These are phyloP conservation scores for Bipolaris gigantea DNA, from an alignment of 2,329 filamentous ascomycete genomes.

Conservation along the genomic window DNA sequence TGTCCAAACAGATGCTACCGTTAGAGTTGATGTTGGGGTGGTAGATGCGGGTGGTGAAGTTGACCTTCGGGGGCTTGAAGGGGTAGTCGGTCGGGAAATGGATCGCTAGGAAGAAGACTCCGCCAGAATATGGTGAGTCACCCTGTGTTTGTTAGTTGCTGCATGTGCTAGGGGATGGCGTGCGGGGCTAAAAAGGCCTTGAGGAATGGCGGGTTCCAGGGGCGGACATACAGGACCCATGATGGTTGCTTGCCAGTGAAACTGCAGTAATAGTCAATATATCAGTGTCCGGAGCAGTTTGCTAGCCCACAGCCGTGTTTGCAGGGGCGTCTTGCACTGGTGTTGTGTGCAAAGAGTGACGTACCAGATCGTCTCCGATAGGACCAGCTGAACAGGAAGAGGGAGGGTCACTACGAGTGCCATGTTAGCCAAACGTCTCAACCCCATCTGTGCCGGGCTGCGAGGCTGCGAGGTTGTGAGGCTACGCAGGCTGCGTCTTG, in stretches of 20 bases:
- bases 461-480: neutral
- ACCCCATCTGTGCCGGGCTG: neutral
- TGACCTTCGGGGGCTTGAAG: constrained; percentile 99
- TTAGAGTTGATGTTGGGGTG: constrained; percentile 99
- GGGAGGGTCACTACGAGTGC: constrained; percentile 77
- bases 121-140: constrained; percentile 96
- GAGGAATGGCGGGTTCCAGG: neutral
- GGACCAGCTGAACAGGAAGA: constrained; percentile 98
- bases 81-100: constrained; percentile 99
- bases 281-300: constrained; percentile 16
- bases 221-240: constrained; percentile 88
- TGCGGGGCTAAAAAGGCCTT: neutral
- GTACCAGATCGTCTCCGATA: constrained; percentile 95
- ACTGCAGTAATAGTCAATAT: constrained; percentile 60
- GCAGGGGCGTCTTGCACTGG: constrained; percentile 35
- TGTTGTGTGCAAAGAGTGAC: constrained; percentile 47
- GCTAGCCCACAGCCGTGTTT: constrained; percentile 13
- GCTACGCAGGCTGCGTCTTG: constrained; percentile 14
- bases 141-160: constrained; percentile 58
- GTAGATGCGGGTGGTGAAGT: constrained; percentile 99
- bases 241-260: constrained; percentile 99
- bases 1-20: constrained; percentile 98
- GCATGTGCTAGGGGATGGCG: neutral
- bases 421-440: constrained; percentile 38
- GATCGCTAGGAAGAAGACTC: constrained; percentile 98